Base-by-base conservation (phyloP, 2,329 filamentous ascomycete species). In the Fusarium poae region DNA sequence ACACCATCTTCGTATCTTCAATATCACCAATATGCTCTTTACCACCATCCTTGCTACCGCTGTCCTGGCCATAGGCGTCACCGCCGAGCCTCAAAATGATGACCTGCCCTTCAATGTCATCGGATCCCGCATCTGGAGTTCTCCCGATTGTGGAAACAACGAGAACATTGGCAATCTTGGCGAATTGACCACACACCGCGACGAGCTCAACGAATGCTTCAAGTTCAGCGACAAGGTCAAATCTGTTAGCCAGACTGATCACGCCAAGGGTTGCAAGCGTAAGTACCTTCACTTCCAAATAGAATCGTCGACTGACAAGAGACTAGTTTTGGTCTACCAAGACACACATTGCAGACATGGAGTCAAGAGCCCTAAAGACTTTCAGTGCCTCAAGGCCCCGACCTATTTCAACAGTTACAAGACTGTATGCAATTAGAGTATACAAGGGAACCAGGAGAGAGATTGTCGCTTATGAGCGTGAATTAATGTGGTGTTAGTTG, bases 121-220 rank as follows among this genome's bases (percentile, higher is more conserved):
- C 37, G 48, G 39, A 1, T 44, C 61, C n/a, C 61, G 59, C 12
- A 46, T 64, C 11, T 64, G 61, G 61, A 37, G 59, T 23, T 57
- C 51, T 11, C 29, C 16, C 0, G 23, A 64, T n/a, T 64, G 61
- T 4, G 61, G 58, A 21, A 46, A 23, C 16, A 40, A 42, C 10
- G 20, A 51, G 21, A 62, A 63, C 4, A 25, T 15, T 4, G 34
- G 37, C 8, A 64, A 64, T 8, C 53, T 50, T 1, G 61, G 61
- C 6, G 59, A 60, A 42, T 23, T 40, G 37, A 58, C 42, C 9
- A 35, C 55, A 6, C 48, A 58, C 13, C 51, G 61, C 11, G 53
- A 57, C 16, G 59, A 64, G 3, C 35, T 46, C 11, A 35, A 35
- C 11, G 15, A 64, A 32, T 64, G 61, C 30, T 39, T 29, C 32